Base-by-base conservation (phyloP, 2,329 filamentous ascomycete genomes). In the Chalaropsis thielavioides region DNA sequence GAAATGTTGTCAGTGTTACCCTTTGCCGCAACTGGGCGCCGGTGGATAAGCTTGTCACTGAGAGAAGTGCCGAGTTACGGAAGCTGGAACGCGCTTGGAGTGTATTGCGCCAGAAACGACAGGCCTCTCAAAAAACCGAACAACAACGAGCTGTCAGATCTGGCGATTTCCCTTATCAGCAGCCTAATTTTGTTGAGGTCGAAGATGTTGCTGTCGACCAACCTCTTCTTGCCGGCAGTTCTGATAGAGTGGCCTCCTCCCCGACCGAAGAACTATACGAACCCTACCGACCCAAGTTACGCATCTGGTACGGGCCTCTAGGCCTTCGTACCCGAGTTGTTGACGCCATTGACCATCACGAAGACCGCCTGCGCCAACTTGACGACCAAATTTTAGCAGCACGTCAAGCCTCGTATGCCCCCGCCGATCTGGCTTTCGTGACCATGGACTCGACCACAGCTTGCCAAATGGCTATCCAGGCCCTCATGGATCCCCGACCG, bases 391-490 rank as follows among this genome's bases (percentile, higher is more conserved):
- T 99, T 62, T 74, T 76, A 7, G 75, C 76, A 7, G 83, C 90
- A 11, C 84, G 94, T 35, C 83, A 84, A 71, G 89, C 89, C 73
- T 81, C 88, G 2, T 97, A 91, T 70, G 77, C 81, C 5, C 80
- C 94, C 0, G 92, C 86, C 0, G 87, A 92, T 61, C 81, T 95
- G 67, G 95, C 95, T 0, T 96, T 99, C 74, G 89, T 99, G 46
- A 97, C 94, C 0, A 95, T 99, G 90, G 90, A 96, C 76, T 94
- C 90, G 2, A 94, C 96, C 61, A 89, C 92, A 15, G 87, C 92
- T 40, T 86, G 84, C 70, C 94, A 99, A 76, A 96, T 97, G 91
- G 90, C 92, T 27, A 90, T 96, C 54, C 94, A 99, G 75, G 92
- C 94, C 3, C 86, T 95, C 11, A 84, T 99, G 63, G 92, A 97